Percentiles rank a stretch among this genome's conserved stretches.
phyloP scores from a whole-genome alignment of 352 stramenopile genomes.

The Blastocystis sp. region DNA sequence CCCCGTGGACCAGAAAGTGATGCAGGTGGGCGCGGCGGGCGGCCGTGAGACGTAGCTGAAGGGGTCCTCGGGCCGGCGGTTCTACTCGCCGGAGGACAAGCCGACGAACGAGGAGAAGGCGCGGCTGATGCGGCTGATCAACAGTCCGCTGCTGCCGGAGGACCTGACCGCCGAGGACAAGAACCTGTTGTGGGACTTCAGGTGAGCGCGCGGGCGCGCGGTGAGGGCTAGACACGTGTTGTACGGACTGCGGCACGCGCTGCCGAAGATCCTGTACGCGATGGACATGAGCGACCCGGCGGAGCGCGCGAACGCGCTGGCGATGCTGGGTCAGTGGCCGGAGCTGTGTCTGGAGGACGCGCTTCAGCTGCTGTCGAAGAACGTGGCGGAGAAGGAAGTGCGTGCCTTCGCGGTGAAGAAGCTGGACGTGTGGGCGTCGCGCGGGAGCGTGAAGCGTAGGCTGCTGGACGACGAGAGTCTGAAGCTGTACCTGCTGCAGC shows the following conservation, averaged over 20 bases:
- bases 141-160: slow-evolving; percentile 9
- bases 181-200: slow-evolving; percentile 70
- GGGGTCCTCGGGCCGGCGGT: background rate
- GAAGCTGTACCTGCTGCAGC: slow-evolving; percentile 91
- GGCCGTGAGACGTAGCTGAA: background rate
- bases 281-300: slow-evolving; percentile 81
- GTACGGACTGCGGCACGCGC: slow-evolving; percentile 75
- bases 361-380: slow-evolving; percentile 81
- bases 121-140: slow-evolving; percentile 17
- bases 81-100: slow-evolving; percentile 47
- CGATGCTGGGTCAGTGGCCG: slow-evolving; percentile 79
- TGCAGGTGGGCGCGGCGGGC: background rate
- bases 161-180: slow-evolving; percentile 64
- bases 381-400: slow-evolving; percentile 83
- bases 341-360: slow-evolving; percentile 76
- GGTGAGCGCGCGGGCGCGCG: background rate
- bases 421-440: slow-evolving; percentile 75
- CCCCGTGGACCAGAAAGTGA: slow-evolving; percentile 49
- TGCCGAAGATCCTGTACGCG: slow-evolving; percentile 82
- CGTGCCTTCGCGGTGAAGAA: slow-evolving; percentile 86
- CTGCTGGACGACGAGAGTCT: slow-evolving; percentile 86
- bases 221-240: slow-evolving; percentile 72
- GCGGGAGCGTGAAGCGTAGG: background rate
- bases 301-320: slow-evolving; percentile 80
- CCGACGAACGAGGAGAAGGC: slow-evolving; percentile 49